Base-by-base conservation (phyloP, 2,329 filamentous ascomycete species). In the Penicillium digitatum region DNA sequence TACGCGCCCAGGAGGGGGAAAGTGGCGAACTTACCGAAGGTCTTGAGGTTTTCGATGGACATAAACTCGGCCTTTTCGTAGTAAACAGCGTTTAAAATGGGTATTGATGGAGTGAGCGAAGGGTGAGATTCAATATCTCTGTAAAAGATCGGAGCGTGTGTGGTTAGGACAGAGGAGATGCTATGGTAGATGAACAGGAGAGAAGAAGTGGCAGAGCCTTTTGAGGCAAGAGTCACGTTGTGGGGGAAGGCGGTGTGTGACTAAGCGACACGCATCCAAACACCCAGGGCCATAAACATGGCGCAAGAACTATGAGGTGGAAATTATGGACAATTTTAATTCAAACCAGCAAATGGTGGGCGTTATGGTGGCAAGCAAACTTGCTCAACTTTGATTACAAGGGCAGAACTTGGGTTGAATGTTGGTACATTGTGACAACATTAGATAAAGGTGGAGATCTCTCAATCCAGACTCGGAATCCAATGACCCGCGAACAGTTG, bases 11-110 rank as follows among this genome's bases (percentile, higher is more conserved):
- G 56, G 57, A 54, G 59, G 64, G 64, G 67, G 67, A 61, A 63
- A 57, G 66, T 68, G 66, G 63, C 64, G 62, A 67, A 82, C 89
- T 75, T 81, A 94, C 89, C 89, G 87, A 90, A 90, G 83, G 87
- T 87, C 86, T 94, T 94, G 81, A 95, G 88, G 85, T 95, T 95
- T 91, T 94, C 89, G 89, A 94, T 94, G 86, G 90, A 94, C 90
- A 94, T 94, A 92, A 90, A 92, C 87, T 88, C 87, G 86, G 81
- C 82, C 84, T 85, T 86, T 83, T 72, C 27, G 74, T 78, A 81
- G 81, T 71, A 73, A 74, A 75, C 67, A 69, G 66, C 65, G 66
- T 68, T 76, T 73, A 72, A 72, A 72, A 73, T 66, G 69, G 66
- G 66, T 67, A 54, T 66, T 64, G 61, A 62, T 64, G 66, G 63